Evolutionary conservation across 192 early-diverging fungal species (phyloP), one percentile per base, ranked within the genome.

Genomic region (Backusella sp.): DNA sequence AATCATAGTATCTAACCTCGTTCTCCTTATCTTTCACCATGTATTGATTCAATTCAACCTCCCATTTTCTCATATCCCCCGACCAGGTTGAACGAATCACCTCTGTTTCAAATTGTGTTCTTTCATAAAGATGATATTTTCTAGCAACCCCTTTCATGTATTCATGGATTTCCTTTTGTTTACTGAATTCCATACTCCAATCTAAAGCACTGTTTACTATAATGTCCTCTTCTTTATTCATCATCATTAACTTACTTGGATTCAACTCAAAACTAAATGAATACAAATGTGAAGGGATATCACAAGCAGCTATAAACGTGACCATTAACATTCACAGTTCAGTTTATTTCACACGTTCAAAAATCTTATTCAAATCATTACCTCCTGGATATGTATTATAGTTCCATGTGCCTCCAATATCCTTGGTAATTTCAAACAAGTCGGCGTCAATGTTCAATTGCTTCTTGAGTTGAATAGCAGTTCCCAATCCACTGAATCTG

Each of bases 401-500:
- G 23, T 78, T 79, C 88, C 88, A 89, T 21, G 86, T 87, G 30
- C 86, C 88, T 1, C 88, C 88, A 14, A 89, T 78, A 42, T 84
- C 85, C 1, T 77, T 72, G 21, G 78, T 73, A 36, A 76, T 76
- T 65, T 89, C 88, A 41, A 87, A 86, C 66, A 89, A 77, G 11
- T 74, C 73, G 6, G 81, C 80, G 14, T 72, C 72, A 32, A 85
- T 56, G 23, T 80, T 82, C 39, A 89, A 76, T 56, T 83, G 76
- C 32, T 87, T 80, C 72, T 82, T 74, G 15, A 89, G 72, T 15
- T 85, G 79, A 34, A 89, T 83, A 7, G 85, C 88, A 12, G 88
- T 81, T 70, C 82, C 85, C 19, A 89, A 59, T 6, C 88, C 88
- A 52, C 77, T 82, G 77, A 85, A 83, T 17, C 84, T 82, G 36